Conservation (phyloP, 2,329 filamentous ascomycete genomes). For the Fusarium lyarnte region DNA sequence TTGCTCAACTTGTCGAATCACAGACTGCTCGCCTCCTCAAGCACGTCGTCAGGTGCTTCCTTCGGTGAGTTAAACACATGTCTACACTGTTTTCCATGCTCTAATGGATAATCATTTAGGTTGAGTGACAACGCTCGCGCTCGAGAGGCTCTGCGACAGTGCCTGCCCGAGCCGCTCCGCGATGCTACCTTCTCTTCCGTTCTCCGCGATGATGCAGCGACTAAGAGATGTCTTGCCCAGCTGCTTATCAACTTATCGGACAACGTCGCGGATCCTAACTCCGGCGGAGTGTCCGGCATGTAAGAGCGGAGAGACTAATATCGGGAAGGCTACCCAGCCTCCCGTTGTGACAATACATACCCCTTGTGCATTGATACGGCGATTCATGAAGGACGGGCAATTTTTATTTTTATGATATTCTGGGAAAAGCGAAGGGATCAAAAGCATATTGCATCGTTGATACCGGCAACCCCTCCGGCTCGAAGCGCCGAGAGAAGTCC, state of each 20-base stretch:
- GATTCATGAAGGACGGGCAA: conserved; percentile 41
- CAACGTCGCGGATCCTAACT: conserved; percentile 70
- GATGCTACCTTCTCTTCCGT: conserved; percentile 98
- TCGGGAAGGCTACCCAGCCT: conserved; percentile 10
- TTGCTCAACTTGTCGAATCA: conserved; percentile 95
- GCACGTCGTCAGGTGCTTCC: conserved; percentile 96
- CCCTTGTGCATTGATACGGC: conserved; percentile 43
- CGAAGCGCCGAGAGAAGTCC: conserved; percentile 26
- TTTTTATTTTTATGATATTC: conserved; percentile 44
- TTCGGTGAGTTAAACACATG: conserved; percentile 75
- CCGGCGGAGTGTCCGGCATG: conserved; percentile 49
- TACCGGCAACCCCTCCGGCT: conserved; percentile 44
- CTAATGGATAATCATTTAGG: conserved; percentile 56
- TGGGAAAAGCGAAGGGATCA: conserved; percentile 45
- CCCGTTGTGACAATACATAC: conserved; percentile 44
- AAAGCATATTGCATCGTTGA: conserved; percentile 48
- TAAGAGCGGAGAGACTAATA: conserved; percentile 37
- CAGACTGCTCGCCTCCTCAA: conserved; percentile 96
- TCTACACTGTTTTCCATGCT: not conserved
- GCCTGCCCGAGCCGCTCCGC: conserved; percentile 96
- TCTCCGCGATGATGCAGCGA: conserved; percentile 94
- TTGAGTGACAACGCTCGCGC: conserved; percentile 96
- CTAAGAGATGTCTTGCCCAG: conserved; percentile 97
- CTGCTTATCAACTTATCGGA: conserved; percentile 96
- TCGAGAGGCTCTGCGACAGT: conserved; percentile 93